phyloP scores from a whole-genome alignment of 176 grass and related monocot genomes.

The Musa schizocarpa region DNA sequence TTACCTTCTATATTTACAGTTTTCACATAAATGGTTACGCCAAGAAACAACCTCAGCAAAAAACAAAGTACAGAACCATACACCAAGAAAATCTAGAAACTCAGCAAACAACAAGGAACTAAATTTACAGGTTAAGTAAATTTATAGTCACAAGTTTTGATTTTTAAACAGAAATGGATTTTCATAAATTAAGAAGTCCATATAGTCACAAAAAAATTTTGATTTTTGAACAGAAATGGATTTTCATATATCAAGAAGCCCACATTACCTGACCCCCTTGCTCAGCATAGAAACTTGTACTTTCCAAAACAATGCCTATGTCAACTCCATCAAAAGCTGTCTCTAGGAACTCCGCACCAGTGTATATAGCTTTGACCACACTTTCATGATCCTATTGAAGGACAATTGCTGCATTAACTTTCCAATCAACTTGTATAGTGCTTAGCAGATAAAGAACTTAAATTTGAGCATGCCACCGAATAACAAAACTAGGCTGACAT shows the following conservation, averaged over 20 bases:
- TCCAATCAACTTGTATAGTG: background rate
- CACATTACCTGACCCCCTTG: slow-evolving; percentile 86
- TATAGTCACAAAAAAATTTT: background rate
- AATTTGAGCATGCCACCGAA: background rate
- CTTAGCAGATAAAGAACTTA: background rate
- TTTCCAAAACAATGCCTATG: slow-evolving; percentile 73
- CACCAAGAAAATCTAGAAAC: background rate
- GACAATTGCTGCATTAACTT: slow-evolving; percentile 5
- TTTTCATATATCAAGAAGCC: background rate
- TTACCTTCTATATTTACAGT: background rate
- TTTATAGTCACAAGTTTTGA: background rate
- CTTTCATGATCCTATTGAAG: slow-evolving; percentile 55
- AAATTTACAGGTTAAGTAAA: background rate
- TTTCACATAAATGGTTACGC: background rate
- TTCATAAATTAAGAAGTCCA: background rate
- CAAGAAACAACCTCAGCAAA: background rate
- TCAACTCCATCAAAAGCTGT: slow-evolving; percentile 38
- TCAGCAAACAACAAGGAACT: background rate
- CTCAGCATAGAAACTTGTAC: slow-evolving; percentile 94
- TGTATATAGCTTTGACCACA: slow-evolving; percentile 78
- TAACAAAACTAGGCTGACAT: background rate
- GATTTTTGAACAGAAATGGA: background rate
- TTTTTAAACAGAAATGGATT: background rate
- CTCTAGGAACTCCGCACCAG: slow-evolving; percentile 50
- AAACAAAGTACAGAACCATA: background rate